Percentiles rank a stretch among this genome's conserved stretches.
phyloP scores from a whole-genome alignment of 768 basidiomycete genomes.

The Pisolithus orientalis region DNA sequence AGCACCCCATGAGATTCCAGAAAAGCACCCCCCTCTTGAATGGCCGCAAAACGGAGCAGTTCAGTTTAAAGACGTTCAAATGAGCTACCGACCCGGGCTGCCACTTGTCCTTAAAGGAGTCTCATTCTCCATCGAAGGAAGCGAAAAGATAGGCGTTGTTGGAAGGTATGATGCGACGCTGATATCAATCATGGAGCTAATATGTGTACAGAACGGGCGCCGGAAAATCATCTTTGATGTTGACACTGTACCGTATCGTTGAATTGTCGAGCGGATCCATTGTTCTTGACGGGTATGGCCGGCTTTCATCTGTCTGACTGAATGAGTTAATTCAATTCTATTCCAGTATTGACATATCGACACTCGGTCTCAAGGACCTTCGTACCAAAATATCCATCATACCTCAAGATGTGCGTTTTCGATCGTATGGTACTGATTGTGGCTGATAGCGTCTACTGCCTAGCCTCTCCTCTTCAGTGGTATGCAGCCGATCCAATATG shows the following conservation, averaged over 20 bases:
- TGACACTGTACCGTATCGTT: slow-evolving; percentile 62
- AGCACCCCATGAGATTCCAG: slow-evolving; percentile 54
- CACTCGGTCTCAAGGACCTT: slow-evolving; percentile 60
- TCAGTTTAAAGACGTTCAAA: slow-evolving; percentile 50
- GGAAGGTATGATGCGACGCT: slow-evolving; percentile 34
- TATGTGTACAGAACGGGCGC: slow-evolving; percentile 37
- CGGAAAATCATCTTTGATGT: slow-evolving; percentile 57
- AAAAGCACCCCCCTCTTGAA: slow-evolving; percentile 43
- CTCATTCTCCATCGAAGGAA: slow-evolving; percentile 49
- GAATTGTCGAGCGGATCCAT: slow-evolving; percentile 59
- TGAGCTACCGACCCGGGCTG: slow-evolving; percentile 69
- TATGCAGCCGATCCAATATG: slow-evolving; percentile 25
- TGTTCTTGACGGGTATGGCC: slow-evolving; percentile 50
- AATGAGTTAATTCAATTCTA: slow-evolving; percentile 6
- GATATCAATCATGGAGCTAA: neutral
- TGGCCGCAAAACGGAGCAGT: slow-evolving; percentile 66
- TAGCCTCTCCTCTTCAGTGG: slow-evolving; percentile 56
- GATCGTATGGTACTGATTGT: neutral
- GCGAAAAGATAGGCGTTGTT: slow-evolving; percentile 77
- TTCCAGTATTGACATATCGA: slow-evolving; percentile 55
- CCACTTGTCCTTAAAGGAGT: slow-evolving; percentile 66
- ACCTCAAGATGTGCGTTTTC: slow-evolving; percentile 52
- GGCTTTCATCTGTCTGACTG: slow-evolving; percentile 6
- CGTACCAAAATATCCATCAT: slow-evolving; percentile 57
- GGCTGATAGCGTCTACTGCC: slow-evolving; percentile 3